Percentiles rank a stretch among this genome's conserved stretches.
Conservation (phyloP, 2,329 filamentous ascomycete species). For the Cladophialophora exuberans region DNA sequence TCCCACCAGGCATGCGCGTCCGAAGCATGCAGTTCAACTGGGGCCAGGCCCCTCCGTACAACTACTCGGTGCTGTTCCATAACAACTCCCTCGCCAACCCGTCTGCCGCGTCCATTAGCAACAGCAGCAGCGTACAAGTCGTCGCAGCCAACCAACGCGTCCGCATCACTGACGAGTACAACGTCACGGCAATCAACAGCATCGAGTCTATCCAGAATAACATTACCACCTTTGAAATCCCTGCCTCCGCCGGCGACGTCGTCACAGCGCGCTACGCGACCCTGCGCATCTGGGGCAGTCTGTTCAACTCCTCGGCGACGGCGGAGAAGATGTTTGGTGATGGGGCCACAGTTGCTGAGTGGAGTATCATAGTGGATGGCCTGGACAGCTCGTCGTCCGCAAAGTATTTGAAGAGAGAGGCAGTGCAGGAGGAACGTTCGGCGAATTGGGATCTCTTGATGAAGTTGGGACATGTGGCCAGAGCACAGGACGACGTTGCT, state of each 20-base stretch:
- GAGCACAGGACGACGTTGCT: slow-evolving; percentile 5
- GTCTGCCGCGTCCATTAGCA: slow-evolving; percentile 27
- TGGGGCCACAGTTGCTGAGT: slow-evolving; percentile 53
- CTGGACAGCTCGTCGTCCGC: too few species aligned
- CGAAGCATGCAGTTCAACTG: slow-evolving; percentile 62
- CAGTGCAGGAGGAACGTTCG: slow-evolving; percentile 12
- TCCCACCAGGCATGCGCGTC: slow-evolving; percentile 42
- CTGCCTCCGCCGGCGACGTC: slow-evolving; percentile 32
- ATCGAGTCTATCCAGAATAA: slow-evolving; percentile 46
- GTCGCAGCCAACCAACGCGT: slow-evolving; percentile 39
- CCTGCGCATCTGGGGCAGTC: slow-evolving; percentile 45
- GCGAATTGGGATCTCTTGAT: slow-evolving; percentile 16
- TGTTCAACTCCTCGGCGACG: slow-evolving; percentile 43
- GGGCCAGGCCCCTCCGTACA: slow-evolving; percentile 59
- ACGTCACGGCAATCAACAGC: slow-evolving; percentile 38
- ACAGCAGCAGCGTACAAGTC: slow-evolving; percentile 2
- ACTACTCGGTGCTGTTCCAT: slow-evolving; percentile 59
- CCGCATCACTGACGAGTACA: slow-evolving; percentile 43
- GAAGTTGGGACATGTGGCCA: slow-evolving; percentile 20
- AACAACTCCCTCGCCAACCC: slow-evolving; percentile 45
- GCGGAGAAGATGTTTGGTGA: slow-evolving; percentile 41
- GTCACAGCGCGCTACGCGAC: slow-evolving; percentile 46
- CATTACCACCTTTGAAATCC: slow-evolving; percentile 38
- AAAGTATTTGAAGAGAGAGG: slow-evolving; percentile 10
- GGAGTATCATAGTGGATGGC: slow-evolving; percentile 45